Evolutionary conservation across 768 basidiomycete species (phyloP), one percentile per base, ranked within the genome.

Genomic region (Kwoniella dejecticola): DNA sequence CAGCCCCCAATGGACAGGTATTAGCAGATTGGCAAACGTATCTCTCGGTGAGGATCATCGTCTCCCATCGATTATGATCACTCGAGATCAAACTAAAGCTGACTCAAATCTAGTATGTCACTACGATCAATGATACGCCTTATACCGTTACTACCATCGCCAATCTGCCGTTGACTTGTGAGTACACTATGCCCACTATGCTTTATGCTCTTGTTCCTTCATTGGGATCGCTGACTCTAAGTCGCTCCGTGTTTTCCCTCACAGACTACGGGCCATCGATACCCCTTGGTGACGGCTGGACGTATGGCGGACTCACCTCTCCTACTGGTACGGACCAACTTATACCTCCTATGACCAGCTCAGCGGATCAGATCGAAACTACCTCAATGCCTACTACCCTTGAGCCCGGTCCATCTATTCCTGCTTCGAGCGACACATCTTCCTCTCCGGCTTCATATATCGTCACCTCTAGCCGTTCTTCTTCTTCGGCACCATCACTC

Each of bases 261-360:
- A 6, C 40, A 69, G 68, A 72, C 21, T 72, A 72, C 46, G 71
- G 71, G 23, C 66, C 68, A 2, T 66, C 68, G 0, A 72, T 72
- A 29, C 71, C 71, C 0, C 64, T 72, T 4, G 66, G 66, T n/a
- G 41, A 60, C 3, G 66, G 52, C 3, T 72, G 68, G 71, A 62
- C 53, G 2, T 72, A 72, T 48, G 71, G 71, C 10, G 71, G 71
- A 5, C 45, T 61, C 15, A 57, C 65, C 15, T 72, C 70, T 1
- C 67, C 63, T 23, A 53, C 64, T 21, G 47, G 45, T 3, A 64
- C 38, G 3, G 38, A 50, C 5, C n/a, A 45, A 15, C 1, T 46
- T 4, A 38, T 38, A 15, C 38, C 57, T 12, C 46, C 47, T 23
- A 38, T 48, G 19, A 59, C 38, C 21, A 12, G 1, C 4, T 1